Evolutionary conservation across 352 stramenopile genomes (phyloP).

Genomic region (Plasmopara muralis): DNA sequence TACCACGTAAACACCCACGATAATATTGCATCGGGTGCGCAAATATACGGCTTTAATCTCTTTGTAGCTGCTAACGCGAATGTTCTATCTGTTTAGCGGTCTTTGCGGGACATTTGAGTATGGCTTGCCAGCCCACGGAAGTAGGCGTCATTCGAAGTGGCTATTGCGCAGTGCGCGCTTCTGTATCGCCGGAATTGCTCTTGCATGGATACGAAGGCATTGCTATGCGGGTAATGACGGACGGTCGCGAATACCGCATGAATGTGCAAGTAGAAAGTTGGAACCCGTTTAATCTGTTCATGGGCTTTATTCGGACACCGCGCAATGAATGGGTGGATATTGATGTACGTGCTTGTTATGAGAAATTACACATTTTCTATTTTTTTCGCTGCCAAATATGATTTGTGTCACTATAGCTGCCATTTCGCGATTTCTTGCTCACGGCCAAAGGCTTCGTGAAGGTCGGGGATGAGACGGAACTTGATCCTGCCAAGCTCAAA

Average conservation of each 20-base stretch:
- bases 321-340: conserved; percentile 80
- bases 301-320: conserved; percentile 79
- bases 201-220: conserved; percentile 81
- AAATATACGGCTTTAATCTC: neutral
- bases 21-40: conserved; percentile 37
- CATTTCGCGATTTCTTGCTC: conserved; percentile 73
- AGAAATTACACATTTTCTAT: neutral
- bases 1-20: conserved; percentile 50
- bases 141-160: conserved; percentile 71
- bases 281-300: conserved; percentile 85
- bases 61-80: neutral
- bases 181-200: conserved; percentile 42
- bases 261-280: conserved; percentile 83
- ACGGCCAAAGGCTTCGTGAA: conserved; percentile 81
- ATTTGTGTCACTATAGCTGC: conserved; percentile 30
- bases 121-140: conserved; percentile 73
- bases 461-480: conserved; percentile 61
- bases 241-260: conserved; percentile 78
- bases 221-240: conserved; percentile 81
- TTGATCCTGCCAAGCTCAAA: conserved; percentile 69
- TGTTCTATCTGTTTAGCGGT: conserved; percentile 38
- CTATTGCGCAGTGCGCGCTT: conserved; percentile 74
- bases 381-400: neutral
- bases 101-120: conserved; percentile 60
- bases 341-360: conserved; percentile 33